Percentiles rank a stretch among this genome's conserved stretches.
Evolutionary conservation across 805 yeast species (phyloP).

Genomic region (Grigorovia humatica): DNA sequence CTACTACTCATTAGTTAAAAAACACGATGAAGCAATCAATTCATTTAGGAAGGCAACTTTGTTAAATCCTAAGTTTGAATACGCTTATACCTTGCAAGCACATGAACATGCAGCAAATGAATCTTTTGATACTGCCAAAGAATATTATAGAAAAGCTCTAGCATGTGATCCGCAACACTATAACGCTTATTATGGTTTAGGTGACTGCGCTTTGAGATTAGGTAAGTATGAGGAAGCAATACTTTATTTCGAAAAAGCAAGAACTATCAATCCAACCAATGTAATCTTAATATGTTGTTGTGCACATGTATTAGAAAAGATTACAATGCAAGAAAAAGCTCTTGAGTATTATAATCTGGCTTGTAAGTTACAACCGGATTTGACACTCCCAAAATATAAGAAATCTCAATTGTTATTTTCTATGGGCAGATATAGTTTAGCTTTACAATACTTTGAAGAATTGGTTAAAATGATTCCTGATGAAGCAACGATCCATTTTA

Average conservation of each 20-base stretch:
- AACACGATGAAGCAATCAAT: conserved; percentile 80
- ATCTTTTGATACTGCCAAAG: conserved; percentile 80
- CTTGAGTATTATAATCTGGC: conserved; percentile 76
- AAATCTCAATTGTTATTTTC: conserved; percentile 73
- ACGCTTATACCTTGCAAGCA: conserved; percentile 88
- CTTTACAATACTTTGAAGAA: conserved; percentile 63
- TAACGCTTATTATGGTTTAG: conserved; percentile 92
- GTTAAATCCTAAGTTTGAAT: conserved; percentile 59
- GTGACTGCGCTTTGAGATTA: conserved; percentile 80
- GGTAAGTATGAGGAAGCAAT: conserved; percentile 82
- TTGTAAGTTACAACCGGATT: conserved; percentile 69
- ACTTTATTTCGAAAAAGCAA: conserved; percentile 77
- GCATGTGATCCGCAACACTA: conserved; percentile 73
- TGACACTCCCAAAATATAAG: conserved; percentile 79
- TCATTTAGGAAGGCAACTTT: conserved; percentile 75
- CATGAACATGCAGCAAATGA: conserved; percentile 86
- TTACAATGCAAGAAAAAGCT: conserved; percentile 60
- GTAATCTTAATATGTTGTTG: conserved; percentile 84
- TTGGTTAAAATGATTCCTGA: conserved; percentile 77
- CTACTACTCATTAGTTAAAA: conserved; percentile 69
- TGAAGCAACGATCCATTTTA: conserved; percentile 86
- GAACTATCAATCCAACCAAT: conserved; percentile 81
- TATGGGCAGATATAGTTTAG: conserved; percentile 59
- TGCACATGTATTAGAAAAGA: conserved; percentile 83
- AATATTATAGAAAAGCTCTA: conserved; percentile 70